Conservation (phyloP, 73 alveolate genomes). For the Tetrahymena malaccensis region DNA sequence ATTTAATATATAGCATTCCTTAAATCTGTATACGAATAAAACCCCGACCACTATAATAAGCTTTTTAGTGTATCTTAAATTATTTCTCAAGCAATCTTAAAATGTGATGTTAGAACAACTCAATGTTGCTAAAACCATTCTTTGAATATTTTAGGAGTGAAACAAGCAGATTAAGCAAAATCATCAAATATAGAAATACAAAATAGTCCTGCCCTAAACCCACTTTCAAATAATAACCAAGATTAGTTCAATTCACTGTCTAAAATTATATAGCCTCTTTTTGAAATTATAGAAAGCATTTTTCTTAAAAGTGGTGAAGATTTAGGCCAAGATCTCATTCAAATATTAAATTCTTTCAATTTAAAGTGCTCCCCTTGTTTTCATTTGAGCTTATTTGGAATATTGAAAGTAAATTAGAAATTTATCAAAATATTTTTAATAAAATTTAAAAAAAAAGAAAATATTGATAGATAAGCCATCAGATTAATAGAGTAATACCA, state of each 20-base stretch:
- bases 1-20: neutral
- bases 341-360: neutral
- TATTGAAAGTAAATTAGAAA: neutral
- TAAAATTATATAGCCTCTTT: neutral
- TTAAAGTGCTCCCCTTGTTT: neutral
- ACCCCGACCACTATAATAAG: neutral
- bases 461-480: neutral
- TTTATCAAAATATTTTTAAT: neutral
- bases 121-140: neutral
- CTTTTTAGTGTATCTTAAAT: neutral
- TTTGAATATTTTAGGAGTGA: neutral
- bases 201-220: neutral
- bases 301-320: neutral
- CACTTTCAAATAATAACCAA: neutral
- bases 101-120: neutral
- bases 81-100: neutral
- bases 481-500: neutral
- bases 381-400: neutral
- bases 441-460: neutral
- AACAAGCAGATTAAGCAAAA: neutral
- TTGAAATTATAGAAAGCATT: neutral
- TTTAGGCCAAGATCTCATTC: neutral
- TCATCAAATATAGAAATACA: neutral
- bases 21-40: neutral
- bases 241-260: neutral